These are phyloP conservation scores for Cyclaneusma minus DNA, from an alignment of 2,329 filamentous ascomycete genomes.

Conservation along the genomic window DNA sequence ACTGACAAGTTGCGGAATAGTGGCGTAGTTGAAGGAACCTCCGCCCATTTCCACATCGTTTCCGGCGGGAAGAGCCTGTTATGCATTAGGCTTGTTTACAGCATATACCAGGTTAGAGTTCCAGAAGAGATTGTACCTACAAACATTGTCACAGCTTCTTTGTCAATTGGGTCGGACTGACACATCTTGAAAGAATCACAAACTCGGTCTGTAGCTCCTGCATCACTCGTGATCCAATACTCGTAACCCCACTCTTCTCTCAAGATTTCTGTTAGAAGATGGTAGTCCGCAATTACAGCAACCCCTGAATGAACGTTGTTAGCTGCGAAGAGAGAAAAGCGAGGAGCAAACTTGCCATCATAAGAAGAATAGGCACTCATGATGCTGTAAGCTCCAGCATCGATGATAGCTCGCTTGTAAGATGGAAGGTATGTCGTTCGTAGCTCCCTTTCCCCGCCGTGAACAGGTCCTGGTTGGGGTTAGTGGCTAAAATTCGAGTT, in stretches of 20 bases:
- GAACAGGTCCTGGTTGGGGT: no score
- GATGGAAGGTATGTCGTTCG: conserved; percentile 39
- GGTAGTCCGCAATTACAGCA: conserved; percentile 48
- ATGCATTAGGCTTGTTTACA: neutral
- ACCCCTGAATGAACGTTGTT: no score
- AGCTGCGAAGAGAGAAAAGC: no score
- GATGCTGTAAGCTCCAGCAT: conserved; percentile 48
- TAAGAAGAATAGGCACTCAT: conserved; percentile 67
- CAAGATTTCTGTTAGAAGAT: conserved; percentile 52
- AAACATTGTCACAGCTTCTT: conserved; percentile 45
- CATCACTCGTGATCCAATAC: conserved; percentile 49
- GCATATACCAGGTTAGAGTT: neutral
- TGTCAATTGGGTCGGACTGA: conserved; percentile 40
- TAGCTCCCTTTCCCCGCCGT: conserved; percentile 36
- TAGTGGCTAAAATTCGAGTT: conserved; percentile 25
- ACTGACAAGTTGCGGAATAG: conserved; percentile 48
- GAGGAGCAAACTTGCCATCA: no score
- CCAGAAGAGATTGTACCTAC: conserved; percentile 20
- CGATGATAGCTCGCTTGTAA: conserved; percentile 57
- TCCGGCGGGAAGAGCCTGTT: conserved; percentile 44
- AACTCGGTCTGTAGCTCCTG: conserved; percentile 54
- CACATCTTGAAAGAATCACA: conserved; percentile 52
- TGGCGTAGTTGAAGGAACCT: conserved; percentile 54
- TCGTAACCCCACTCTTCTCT: conserved; percentile 60
- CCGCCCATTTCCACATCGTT: conserved; percentile 67